Evolutionary conservation across 2,329 filamentous ascomycete genomes (phyloP), one percentile per base, ranked within the genome.

Genomic region (Trichoderma citrinoviride): DNA sequence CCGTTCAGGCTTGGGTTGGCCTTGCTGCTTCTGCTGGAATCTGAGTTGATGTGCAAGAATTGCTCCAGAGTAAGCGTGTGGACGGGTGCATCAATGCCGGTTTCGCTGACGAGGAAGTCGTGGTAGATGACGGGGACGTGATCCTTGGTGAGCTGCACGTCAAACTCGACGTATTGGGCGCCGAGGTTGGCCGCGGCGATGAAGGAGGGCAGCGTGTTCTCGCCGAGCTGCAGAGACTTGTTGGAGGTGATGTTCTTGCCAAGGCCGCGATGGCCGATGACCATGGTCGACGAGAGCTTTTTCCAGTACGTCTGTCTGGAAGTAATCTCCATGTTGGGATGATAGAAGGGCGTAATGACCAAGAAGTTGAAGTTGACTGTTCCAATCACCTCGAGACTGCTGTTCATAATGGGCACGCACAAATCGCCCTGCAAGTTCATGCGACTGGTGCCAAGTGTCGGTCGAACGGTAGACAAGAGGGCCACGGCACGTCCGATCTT

Each of bases 81-180:
- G 1, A 99, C 94, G 0, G 95, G 95, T 0, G 95, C 95, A 73
- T 99, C 95, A 61, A 97, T 95, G 10, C 96, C 95, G 0, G 95
- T 98, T 78, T 99, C 95, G 74, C 93, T 97, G 75, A 99, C 95
- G 15, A 98, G 83, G 73, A 99, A 99, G 76, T 99, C 95, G 74
- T 99, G 95, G 74, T 99, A 99, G 72, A 99, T 97, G 69, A 99
- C 94, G 0, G 95, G 95, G 1, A 99, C 93, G 72, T 96, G 93
- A 74, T 99, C 95, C 74, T 99, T 99, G n/a, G 95, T 99, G 44
- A 99, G 82, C 75, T 99, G 95, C 0, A 99, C 95, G 74, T 99
- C 95, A 72, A 90, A 89, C 70, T 89, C 87, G 53, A 90, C 87
- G 70, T 89, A 90, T 64, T 89, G 85, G 3, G 87, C 95, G 8